Evolutionary conservation across 768 basidiomycete genomes (phyloP).

Genomic region (Trametes gibbosa): DNA sequence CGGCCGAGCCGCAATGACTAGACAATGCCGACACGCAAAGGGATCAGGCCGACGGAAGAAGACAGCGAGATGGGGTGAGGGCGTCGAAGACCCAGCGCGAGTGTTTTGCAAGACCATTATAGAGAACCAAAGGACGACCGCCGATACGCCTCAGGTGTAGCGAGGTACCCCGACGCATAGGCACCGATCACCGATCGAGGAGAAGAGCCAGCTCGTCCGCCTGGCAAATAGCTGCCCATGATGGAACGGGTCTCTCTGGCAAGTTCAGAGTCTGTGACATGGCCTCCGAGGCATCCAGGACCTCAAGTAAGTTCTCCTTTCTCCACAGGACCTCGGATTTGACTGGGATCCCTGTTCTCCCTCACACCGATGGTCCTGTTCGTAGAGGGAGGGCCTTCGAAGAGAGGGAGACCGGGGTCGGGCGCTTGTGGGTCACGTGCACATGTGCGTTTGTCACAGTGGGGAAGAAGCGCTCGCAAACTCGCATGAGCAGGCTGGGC

Average conservation of each 20-base stretch:
- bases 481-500: neutral
- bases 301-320: neutral
- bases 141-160: neutral
- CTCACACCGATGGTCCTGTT: neutral
- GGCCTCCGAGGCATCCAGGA: neutral
- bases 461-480: neutral
- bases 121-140: neutral
- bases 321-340: neutral
- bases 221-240: too few species aligned
- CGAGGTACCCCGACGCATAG: neutral
- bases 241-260: too few species aligned
- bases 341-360: neutral
- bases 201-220: neutral
- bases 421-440: neutral
- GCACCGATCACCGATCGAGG: constrained; percentile 5
- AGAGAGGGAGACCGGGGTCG: too few species aligned
- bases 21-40: neutral
- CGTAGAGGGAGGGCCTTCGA: neutral
- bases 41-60: neutral
- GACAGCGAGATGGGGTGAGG: neutral
- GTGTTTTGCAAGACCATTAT: neutral
- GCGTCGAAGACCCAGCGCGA: neutral
- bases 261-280: too few species aligned
- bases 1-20: neutral
- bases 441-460: constrained; percentile 1